These are phyloP conservation scores for Phaffia rhodozyma DNA, from an alignment of 1,284 basidiomycete species.

Conservation along the genomic window DNA sequence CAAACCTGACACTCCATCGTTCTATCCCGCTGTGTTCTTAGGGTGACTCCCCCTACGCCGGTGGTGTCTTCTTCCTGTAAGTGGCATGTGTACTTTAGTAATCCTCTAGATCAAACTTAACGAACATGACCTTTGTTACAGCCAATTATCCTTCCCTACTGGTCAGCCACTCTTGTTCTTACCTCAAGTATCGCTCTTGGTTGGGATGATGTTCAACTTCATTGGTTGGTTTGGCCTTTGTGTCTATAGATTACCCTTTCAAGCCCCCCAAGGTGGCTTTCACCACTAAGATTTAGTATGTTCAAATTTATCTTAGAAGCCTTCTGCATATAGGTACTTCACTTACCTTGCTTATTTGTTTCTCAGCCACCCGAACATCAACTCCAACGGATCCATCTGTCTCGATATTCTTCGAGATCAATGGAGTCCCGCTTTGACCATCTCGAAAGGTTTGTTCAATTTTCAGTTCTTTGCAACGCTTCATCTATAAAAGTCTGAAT, in stretches of 20 bases:
- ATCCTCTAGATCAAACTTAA: background rate
- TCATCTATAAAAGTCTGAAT: background rate
- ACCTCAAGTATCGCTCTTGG: background rate
- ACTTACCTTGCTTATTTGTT: background rate
- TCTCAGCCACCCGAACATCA: slow-evolving; percentile 90
- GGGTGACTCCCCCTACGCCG: slow-evolving; percentile 89
- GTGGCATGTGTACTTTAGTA: slow-evolving; percentile 9
- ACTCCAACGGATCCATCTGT: slow-evolving; percentile 95
- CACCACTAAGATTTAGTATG: slow-evolving; percentile 67
- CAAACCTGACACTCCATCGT: background rate
- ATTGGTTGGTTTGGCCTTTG: slow-evolving; percentile 42
- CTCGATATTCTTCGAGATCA: slow-evolving; percentile 94
- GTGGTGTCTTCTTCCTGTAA: slow-evolving; percentile 89
- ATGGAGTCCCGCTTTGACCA: slow-evolving; percentile 96
- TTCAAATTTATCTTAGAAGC: slow-evolving; percentile 48
- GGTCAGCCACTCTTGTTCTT: slow-evolving; percentile 19
- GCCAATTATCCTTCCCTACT: slow-evolving; percentile 38
- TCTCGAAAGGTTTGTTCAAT: slow-evolving; percentile 72
- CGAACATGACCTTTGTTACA: slow-evolving; percentile 13
- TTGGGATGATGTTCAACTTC: background rate
- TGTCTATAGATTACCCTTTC: slow-evolving; percentile 95
- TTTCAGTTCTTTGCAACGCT: background rate
- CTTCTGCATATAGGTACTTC: slow-evolving; percentile 22
- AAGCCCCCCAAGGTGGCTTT: slow-evolving; percentile 99
- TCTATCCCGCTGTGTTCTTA: slow-evolving; percentile 28